Evolutionary conservation across 2,329 filamentous ascomycete genomes (phyloP), one percentile per base, ranked within the genome.

Genomic region (Claviceps arundinis): DNA sequence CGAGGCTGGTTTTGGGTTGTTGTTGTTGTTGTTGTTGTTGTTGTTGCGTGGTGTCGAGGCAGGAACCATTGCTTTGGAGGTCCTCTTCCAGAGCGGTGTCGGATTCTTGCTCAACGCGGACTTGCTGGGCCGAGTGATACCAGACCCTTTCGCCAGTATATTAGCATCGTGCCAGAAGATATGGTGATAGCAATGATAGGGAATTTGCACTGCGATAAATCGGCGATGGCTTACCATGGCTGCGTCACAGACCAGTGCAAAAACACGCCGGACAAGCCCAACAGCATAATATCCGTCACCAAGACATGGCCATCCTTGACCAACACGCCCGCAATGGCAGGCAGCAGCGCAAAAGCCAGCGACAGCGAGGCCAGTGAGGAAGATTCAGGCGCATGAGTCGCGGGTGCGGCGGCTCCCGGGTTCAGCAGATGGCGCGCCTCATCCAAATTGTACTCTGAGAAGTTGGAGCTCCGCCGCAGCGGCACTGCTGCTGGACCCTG

Each of bases 221-320:
- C 24, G 24, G 24, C 24, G 24, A 24, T 24, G 4, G 56, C 77
- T 64, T 72, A 90, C 90, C 91, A 97, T 59, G 91, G 91, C 58
- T 93, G 74, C 52, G 88, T 84, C 44, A 96, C 85, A 48, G 87
- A 90, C 88, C 89, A 96, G 64, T 95, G 90, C 56, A 97, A 73
- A 61, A 96, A 94, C 45, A 96, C 77, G 4, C 85, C 87, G 2
- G 87, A 87, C 55, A 97, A 68, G 2, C 78, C 81, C 37, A 97
- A 70, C 37, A 97, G 73, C 60, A 93, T 84, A 30, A 95, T 69
- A 66, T 97, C 91, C 0, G 89, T 95, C 51, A 90, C 81, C 55
- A 96, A 76, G 1, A 84, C 80, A 59, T 84, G 85, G 13, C 91
- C 91, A 69, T 95, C 87, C 55, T 86, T 79, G 64, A 95, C 94